phyloP scores from a whole-genome alignment of 768 basidiomycete species.

The Rhodotorula toruloides region DNA sequence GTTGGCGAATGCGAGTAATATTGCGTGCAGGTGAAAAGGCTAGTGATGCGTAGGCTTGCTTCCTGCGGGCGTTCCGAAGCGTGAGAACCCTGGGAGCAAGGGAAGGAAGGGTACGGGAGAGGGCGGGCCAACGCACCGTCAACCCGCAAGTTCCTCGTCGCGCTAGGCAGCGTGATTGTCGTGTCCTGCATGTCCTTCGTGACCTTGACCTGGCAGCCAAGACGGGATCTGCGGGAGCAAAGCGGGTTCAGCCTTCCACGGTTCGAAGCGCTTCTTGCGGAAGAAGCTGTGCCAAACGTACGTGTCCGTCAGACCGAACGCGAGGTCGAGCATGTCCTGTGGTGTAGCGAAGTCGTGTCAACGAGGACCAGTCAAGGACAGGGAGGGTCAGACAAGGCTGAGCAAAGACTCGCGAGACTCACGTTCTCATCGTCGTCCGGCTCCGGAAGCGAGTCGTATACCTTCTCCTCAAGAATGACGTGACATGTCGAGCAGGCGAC shows the following conservation, averaged over 20 bases:
- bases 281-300: conserved; percentile 45
- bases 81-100: no score
- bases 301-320: conserved; percentile 92
- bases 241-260: background rate
- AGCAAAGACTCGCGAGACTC: no score
- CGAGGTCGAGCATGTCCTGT: conserved; percentile 87
- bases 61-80: conserved; percentile 23
- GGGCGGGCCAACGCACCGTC: conserved; percentile 56
- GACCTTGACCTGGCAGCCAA: conserved; percentile 58
- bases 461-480: conserved; percentile 72
- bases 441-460: conserved; percentile 81
- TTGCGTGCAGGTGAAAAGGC: no score
- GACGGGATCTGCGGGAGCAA: conserved; percentile 48
- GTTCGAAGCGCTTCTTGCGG: background rate
- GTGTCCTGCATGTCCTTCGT: conserved; percentile 79
- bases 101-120: background rate
- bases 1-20: no score
- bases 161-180: conserved; percentile 74
- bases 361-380: background rate
- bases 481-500: conserved; percentile 98
- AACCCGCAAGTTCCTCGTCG: conserved; percentile 95
- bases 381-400: no score
- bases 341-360: background rate
- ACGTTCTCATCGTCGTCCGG: conserved; percentile 92
- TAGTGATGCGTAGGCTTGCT: conserved; percentile 42